These are phyloP conservation scores for Globisporangium recalcitrans DNA, from an alignment of 352 stramenopile genomes.

Conservation along the genomic window DNA sequence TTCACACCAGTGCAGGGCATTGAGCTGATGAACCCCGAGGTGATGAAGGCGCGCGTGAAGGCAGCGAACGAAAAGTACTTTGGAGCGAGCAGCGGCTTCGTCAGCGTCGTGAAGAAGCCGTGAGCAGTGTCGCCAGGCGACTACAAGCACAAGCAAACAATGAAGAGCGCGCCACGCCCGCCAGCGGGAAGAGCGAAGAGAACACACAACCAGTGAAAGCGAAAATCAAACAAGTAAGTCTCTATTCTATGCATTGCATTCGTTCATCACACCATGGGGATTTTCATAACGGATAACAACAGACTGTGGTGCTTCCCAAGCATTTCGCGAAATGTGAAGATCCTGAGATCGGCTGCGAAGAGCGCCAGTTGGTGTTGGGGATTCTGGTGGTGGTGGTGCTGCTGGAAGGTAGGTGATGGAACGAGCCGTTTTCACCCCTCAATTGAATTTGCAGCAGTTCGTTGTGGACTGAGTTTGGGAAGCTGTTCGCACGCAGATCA, in stretches of 20 bases:
- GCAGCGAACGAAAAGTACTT: slow-evolving; percentile 98
- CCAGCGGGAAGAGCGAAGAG: neutral
- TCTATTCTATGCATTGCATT: neutral
- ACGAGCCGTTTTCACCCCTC: too few relatives aligned
- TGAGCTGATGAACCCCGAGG: slow-evolving; percentile 96
- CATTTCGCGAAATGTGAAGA: neutral
- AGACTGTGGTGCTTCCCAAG: neutral
- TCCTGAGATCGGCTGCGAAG: neutral
- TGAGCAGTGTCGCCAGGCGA: neutral
- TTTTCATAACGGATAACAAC: neutral
- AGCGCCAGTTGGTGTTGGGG: neutral
- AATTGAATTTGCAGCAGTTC: too few relatives aligned
- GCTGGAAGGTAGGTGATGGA: too few relatives aligned
- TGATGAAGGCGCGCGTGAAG: slow-evolving; percentile 86
- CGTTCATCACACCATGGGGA: neutral
- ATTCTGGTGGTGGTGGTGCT: neutral
- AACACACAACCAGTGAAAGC: neutral
- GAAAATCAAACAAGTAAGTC: neutral
- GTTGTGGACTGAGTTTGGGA: neutral
- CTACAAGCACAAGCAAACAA: neutral
- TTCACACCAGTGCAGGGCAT: slow-evolving; percentile 97
- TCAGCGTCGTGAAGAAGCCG: slow-evolving; percentile 88
- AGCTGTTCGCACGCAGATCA: neutral
- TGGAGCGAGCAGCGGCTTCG: slow-evolving; percentile 92
- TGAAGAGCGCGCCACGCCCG: neutral